A percentile compares a stretch with the other conserved stretches of the same genome.
Evolutionary conservation across 352 stramenopile genomes (phyloP).

Genomic region (Globisporangium acanthophoron): DNA sequence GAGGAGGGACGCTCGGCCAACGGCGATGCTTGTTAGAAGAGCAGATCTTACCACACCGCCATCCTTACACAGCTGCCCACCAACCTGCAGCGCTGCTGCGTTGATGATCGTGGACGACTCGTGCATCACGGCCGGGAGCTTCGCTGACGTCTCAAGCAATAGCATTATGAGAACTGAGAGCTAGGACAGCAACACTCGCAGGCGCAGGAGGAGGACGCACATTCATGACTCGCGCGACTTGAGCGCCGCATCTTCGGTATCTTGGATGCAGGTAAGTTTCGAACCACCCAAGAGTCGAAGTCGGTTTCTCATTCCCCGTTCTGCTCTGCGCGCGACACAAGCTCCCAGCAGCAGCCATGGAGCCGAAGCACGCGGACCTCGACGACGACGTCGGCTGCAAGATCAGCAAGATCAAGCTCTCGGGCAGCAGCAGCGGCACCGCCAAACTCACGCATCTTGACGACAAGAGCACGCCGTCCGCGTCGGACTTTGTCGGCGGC

Average conservation of each 20-base stretch:
- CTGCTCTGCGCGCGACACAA: neutral
- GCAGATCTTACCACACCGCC: neutral
- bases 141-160: conserved; percentile 4
- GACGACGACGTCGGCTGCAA: conserved; percentile 63
- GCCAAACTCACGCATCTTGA: conserved; percentile 38
- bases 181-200: neutral
- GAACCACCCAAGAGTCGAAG: no score
- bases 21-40: neutral
- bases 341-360: conserved; percentile 25
- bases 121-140: conserved; percentile 15
- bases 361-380: conserved; percentile 51
- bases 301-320: no score
- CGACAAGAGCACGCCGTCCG: conserved; percentile 35
- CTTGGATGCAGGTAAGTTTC: no score
- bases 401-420: conserved; percentile 61
- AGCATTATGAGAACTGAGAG: neutral
- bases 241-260: conserved; percentile 5
- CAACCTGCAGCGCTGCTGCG: conserved; percentile 60
- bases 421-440: conserved; percentile 15
- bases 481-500: conserved; percentile 13
- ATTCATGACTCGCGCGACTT: conserved; percentile 3
- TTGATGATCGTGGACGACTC: conserved; percentile 61
- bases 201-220: neutral
- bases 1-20: no score
- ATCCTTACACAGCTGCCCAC: neutral